Base-by-base conservation (phyloP, 164 flowering plant species). In the Vitis labrusca region DNA sequence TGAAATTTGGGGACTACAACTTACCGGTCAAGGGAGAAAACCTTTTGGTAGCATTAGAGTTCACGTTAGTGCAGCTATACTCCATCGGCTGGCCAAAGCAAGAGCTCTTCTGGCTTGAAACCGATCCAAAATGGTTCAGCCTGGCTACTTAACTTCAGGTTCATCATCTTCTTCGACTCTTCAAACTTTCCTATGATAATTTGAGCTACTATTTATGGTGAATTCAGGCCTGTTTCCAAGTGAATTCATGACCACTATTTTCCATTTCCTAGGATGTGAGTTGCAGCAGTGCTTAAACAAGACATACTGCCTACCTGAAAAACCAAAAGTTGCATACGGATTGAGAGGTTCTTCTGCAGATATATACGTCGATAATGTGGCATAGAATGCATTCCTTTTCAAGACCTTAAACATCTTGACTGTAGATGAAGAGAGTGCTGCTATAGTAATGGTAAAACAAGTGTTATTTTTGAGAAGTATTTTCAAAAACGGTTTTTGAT, bases 381-480 rank as follows among this genome's bases (percentile, higher is more conserved):
- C 91, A 3, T 87, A 81, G 37, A 71, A 86, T 9, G 71, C 82
- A 3, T 87, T 83, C 53, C 80, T 89, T 44, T 84, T 79, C 73
- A 16, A 74, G 0, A 60, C 74, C 15, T 82, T 89, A 61, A 53
- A 71, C 49, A 82, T 82, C 54, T 83, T 86, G 0, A 81, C 88
- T 0, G 85, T 76, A 4, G 93, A 89, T 58, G 83, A 79, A 76
- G 89, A 86, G 69, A 85, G 86, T 37, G 71, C 82, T 2, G 89
- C 86, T 6, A 61, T 85, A 1, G 70, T 85, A 19, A 77, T 85
- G 85, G 88, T 83, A 8, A 2, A 50, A 72, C 2, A 29, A 5
- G 19, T 60, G 37, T 2, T 14, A 57, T n/a, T 0, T 14, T 14
- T 3, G 10, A 7, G 10, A 16, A 32, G 44, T 32, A 6, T 32